These are phyloP conservation scores for Malassezia nana DNA, from an alignment of 1,284 basidiomycete species.

Conservation along the genomic window DNA sequence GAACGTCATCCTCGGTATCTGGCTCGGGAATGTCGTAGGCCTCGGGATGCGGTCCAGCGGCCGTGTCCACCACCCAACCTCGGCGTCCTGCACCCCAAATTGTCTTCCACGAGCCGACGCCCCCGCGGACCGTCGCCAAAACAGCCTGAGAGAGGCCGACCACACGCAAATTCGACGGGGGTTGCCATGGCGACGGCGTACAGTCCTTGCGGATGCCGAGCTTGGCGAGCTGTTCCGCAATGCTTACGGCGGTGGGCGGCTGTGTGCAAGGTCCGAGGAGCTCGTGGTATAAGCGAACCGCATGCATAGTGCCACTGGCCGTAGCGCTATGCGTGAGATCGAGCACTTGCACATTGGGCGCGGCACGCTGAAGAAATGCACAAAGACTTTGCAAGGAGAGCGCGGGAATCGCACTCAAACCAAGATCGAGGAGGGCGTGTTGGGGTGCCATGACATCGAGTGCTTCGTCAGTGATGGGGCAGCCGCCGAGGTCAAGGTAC, in stretches of 20 bases:
- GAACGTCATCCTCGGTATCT: neutral
- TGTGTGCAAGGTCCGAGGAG: slow-evolving; percentile 51
- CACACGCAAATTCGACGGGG: slow-evolving; percentile 65
- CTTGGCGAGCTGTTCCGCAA: slow-evolving; percentile 36
- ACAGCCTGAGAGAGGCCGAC: slow-evolving; percentile 72
- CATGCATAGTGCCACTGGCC: slow-evolving; percentile 52
- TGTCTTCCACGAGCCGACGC: slow-evolving; percentile 73
- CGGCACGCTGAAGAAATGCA: slow-evolving; percentile 61
- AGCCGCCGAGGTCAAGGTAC: slow-evolving; percentile 81
- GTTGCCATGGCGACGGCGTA: slow-evolving; percentile 26
- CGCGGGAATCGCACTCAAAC: slow-evolving; percentile 66
- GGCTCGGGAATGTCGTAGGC: slow-evolving; percentile 15
- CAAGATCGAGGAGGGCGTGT: slow-evolving; percentile 58
- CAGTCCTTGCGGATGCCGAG: slow-evolving; percentile 41
- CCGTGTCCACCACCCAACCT: slow-evolving; percentile 88
- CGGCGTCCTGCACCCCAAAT: slow-evolving; percentile 80
- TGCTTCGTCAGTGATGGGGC: slow-evolving; percentile 57
- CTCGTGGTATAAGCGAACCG: slow-evolving; percentile 52
- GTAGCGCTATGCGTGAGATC: slow-evolving; percentile 62
- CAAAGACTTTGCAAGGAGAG: slow-evolving; percentile 63
- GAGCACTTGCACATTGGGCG: slow-evolving; percentile 72
- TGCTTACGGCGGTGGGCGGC: slow-evolving; percentile 28
- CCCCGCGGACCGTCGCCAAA: slow-evolving; percentile 62
- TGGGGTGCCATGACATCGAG: slow-evolving; percentile 58
- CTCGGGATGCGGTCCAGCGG: slow-evolving; percentile 63